These are phyloP conservation scores for Pichia sp. DNA, from an alignment of 1,139 yeast genomes.

Conservation along the genomic window DNA sequence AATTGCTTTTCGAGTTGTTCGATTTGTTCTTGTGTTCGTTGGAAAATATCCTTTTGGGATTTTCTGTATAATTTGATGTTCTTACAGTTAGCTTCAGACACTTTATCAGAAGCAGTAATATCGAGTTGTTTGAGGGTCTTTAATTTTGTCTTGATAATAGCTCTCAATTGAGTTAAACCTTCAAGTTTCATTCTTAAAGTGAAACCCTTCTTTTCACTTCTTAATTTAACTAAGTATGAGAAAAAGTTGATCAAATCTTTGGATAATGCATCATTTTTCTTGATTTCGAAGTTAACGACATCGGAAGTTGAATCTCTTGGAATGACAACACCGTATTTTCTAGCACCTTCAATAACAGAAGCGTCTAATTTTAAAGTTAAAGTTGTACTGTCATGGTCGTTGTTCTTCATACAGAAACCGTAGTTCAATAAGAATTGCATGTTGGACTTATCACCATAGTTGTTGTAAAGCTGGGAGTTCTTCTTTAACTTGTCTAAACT, in stretches of 20 bases:
- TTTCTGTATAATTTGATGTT: slow-evolving; percentile 39
- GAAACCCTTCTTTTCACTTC: slow-evolving; percentile 34
- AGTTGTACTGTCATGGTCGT: slow-evolving; percentile 63
- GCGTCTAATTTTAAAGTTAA: slow-evolving; percentile 29
- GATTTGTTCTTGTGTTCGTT: slow-evolving; percentile 44
- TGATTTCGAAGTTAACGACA: slow-evolving; percentile 26
- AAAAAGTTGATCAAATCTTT: slow-evolving; percentile 49
- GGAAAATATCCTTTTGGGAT: slow-evolving; percentile 49
- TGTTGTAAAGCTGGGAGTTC: slow-evolving; percentile 63
- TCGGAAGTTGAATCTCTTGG: slow-evolving; percentile 47
- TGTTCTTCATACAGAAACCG: slow-evolving; percentile 68
- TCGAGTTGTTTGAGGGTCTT: slow-evolving; percentile 34
- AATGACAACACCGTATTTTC: slow-evolving; percentile 21
- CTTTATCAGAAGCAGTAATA: slow-evolving; percentile 5
- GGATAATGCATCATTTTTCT: slow-evolving; percentile 37
- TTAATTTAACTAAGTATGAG: slow-evolving; percentile 44
- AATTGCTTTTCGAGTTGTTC: slow-evolving; percentile 51
- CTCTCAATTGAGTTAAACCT: slow-evolving; percentile 55
- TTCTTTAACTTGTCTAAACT: slow-evolving; percentile 34
- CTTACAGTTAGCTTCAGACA: slow-evolving; percentile 22
- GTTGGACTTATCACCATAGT: slow-evolving; percentile 86
- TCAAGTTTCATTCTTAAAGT: slow-evolving; percentile 56
- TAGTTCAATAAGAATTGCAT: slow-evolving; percentile 65
- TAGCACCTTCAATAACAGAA: slow-evolving; percentile 22
- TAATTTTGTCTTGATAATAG: slow-evolving; percentile 50